phyloP scores from a whole-genome alignment of 306 rosid genomes.

The Canavalia gladiata region DNA sequence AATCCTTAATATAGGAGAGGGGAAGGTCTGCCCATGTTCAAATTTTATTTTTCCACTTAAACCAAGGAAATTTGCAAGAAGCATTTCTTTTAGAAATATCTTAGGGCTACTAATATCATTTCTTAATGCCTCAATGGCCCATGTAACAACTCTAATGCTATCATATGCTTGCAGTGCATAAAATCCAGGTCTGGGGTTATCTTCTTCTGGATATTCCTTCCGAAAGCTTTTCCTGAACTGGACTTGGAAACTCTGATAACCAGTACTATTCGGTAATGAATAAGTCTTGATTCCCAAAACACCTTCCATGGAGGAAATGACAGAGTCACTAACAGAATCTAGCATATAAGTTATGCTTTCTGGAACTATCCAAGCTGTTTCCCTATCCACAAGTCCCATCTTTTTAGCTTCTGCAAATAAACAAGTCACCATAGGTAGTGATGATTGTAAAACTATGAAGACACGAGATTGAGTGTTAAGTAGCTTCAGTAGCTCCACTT shows the following conservation, averaged over 20 bases:
- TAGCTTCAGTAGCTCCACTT: slow-evolving; percentile 52
- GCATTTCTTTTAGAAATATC: background rate
- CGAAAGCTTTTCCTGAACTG: slow-evolving; percentile 44
- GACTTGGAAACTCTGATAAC: slow-evolving; percentile 34
- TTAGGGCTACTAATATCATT: slow-evolving; percentile 11
- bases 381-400: slow-evolving; percentile 53
- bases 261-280: slow-evolving; percentile 18
- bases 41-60: slow-evolving; percentile 58
- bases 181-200: slow-evolving; percentile 49
- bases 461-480: slow-evolving; percentile 51
- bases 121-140: slow-evolving; percentile 40
- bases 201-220: slow-evolving; percentile 44
- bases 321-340: slow-evolving; percentile 32
- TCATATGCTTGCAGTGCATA: slow-evolving; percentile 65
- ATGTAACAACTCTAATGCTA: slow-evolving; percentile 44
- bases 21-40: slow-evolving; percentile 44
- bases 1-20: slow-evolving; percentile 46
- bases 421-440: slow-evolving; percentile 50
- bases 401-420: slow-evolving; percentile 55
- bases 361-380: slow-evolving; percentile 62
- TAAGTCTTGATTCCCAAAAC: slow-evolving; percentile 59
- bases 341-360: slow-evolving; percentile 53
- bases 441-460: slow-evolving; percentile 61
- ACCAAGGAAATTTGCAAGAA: slow-evolving; percentile 48
- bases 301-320: slow-evolving; percentile 57